These are phyloP conservation scores for Caryocar brasiliense DNA, from an alignment of 441 rosid genomes.

Conservation along the genomic window DNA sequence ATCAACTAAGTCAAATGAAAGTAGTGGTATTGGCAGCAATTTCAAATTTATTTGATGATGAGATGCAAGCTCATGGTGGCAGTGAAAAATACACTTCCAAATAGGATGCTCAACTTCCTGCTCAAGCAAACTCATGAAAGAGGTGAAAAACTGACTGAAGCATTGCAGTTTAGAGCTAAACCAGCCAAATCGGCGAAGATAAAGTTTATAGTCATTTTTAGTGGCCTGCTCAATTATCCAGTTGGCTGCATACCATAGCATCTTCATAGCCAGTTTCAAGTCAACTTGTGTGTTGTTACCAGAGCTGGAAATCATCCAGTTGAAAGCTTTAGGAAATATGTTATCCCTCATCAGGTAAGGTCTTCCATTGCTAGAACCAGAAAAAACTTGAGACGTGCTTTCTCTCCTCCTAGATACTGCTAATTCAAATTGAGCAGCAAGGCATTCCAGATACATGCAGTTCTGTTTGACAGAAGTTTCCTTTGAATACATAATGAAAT, in stretches of 20 bases:
- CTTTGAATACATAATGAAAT: conserved; percentile 53
- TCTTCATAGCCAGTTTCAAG: conserved; percentile 31
- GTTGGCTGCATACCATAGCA: conserved; percentile 55
- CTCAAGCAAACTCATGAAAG: conserved; percentile 36
- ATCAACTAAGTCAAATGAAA: conserved; percentile 59
- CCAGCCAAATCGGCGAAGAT: conserved; percentile 66
- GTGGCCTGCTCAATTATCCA: conserved; percentile 88
- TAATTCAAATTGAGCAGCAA: conserved; percentile 50
- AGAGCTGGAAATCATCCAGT: conserved; percentile 15
- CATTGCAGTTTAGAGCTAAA: conserved; percentile 46
- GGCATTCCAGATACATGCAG: conserved; percentile 71
- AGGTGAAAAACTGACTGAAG: conserved; percentile 28
- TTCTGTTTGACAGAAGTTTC: conserved; percentile 70
- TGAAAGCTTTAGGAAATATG: conserved; percentile 41
- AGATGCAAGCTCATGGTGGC: conserved; percentile 39
- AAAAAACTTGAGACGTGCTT: conserved; percentile 15
- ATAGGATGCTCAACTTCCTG: conserved; percentile 67
- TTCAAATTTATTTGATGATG: conserved; percentile 27
- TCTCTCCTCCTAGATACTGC: conserved; percentile 16
- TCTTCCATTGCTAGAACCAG: conserved; percentile 16
- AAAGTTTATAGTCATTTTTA: conserved; percentile 51
- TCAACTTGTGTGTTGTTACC: conserved; percentile 16
- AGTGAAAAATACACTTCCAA: conserved; percentile 45
- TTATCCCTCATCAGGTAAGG: conserved; percentile 27
- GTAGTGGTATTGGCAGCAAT: conserved; percentile 40